Percentiles rank a stretch among this genome's conserved stretches.
Evolutionary conservation across 176 grass and related monocot species (phyloP).

Genomic region (Avena eriantha): DNA sequence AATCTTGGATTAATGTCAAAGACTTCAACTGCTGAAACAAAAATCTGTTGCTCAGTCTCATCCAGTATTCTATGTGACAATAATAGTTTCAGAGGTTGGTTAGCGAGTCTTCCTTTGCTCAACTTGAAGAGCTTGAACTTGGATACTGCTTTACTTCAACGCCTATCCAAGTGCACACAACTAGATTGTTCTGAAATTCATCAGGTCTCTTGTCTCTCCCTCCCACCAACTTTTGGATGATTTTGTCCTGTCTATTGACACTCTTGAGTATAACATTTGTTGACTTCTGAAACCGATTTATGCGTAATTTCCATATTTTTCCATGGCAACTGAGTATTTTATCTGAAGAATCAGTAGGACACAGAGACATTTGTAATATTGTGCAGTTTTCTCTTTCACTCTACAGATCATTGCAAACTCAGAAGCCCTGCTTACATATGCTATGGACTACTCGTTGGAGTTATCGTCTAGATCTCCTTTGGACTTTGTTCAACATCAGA

Average conservation of each 20-base stretch:
- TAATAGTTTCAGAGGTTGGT: slow-evolving; percentile 63
- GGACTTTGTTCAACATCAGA: slow-evolving; percentile 73
- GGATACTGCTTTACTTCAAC: slow-evolving; percentile 74
- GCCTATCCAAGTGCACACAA: slow-evolving; percentile 55
- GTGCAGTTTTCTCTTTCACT: slow-evolving; percentile 3
- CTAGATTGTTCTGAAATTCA: slow-evolving; percentile 55
- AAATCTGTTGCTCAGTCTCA: slow-evolving; percentile 69
- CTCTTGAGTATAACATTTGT: not conserved
- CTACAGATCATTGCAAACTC: slow-evolving; percentile 56
- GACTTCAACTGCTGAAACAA: slow-evolving; percentile 35
- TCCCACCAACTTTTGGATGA: not conserved
- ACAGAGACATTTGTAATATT: not conserved
- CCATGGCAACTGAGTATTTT: not conserved
- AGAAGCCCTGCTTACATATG: slow-evolving; percentile 56
- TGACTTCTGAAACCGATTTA: slow-evolving; percentile 13
- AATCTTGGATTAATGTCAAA: slow-evolving; percentile 57
- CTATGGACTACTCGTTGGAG: slow-evolving; percentile 65
- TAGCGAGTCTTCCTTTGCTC: slow-evolving; percentile 72
- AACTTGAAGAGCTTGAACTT: slow-evolving; percentile 85
- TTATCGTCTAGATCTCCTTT: slow-evolving; percentile 84
- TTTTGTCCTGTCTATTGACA: not conserved
- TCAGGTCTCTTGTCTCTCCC: slow-evolving; percentile 47
- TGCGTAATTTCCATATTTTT: slow-evolving; percentile 13
- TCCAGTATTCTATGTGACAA: slow-evolving; percentile 50
- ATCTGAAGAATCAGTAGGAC: not conserved